phyloP scores from a whole-genome alignment of 2,329 filamentous ascomycete genomes.

The Diplodia mutila region DNA sequence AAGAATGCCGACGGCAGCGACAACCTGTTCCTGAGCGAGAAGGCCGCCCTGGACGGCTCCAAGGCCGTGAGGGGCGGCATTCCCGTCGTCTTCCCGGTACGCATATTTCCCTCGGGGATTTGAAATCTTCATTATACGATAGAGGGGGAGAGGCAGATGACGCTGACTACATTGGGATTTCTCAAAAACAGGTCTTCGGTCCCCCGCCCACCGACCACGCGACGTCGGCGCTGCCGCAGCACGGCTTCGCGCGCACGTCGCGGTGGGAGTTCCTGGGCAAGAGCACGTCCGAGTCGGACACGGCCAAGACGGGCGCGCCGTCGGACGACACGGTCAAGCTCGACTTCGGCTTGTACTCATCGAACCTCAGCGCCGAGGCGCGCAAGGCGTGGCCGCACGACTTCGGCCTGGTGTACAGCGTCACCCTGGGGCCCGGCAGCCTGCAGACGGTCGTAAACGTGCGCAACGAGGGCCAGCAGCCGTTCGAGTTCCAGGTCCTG shows the following conservation, averaged over 20 bases:
- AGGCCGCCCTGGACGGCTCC: conserved; percentile 78
- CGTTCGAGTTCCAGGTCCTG: conserved; percentile 90
- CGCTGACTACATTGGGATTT: background rate
- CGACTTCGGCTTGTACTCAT: conserved; percentile 86
- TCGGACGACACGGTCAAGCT: conserved; percentile 74
- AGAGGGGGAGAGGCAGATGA: too few species aligned
- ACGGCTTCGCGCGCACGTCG: conserved; percentile 89
- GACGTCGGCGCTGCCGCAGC: conserved; percentile 82
- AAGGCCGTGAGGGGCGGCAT: conserved; percentile 92
- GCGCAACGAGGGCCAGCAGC: conserved; percentile 79
- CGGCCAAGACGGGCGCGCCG: conserved; percentile 36
- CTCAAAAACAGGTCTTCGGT: conserved; percentile 77
- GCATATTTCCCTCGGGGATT: conserved; percentile 32
- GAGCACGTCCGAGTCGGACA: conserved; percentile 67
- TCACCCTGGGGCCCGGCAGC: conserved; percentile 75
- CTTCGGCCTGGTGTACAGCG: conserved; percentile 91
- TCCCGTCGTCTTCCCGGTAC: conserved; percentile 88
- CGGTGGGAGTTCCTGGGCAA: conserved; percentile 95
- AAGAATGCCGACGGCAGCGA: conserved; percentile 73
- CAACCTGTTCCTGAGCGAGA: conserved; percentile 84
- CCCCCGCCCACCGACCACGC: conserved; percentile 74
- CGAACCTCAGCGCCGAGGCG: conserved; percentile 69
- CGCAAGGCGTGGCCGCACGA: conserved; percentile 79
- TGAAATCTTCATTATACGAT: background rate
- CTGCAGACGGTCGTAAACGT: conserved; percentile 83